Conservation (phyloP, 1,139 yeast species). For the Suhomyces anneliseae region DNA sequence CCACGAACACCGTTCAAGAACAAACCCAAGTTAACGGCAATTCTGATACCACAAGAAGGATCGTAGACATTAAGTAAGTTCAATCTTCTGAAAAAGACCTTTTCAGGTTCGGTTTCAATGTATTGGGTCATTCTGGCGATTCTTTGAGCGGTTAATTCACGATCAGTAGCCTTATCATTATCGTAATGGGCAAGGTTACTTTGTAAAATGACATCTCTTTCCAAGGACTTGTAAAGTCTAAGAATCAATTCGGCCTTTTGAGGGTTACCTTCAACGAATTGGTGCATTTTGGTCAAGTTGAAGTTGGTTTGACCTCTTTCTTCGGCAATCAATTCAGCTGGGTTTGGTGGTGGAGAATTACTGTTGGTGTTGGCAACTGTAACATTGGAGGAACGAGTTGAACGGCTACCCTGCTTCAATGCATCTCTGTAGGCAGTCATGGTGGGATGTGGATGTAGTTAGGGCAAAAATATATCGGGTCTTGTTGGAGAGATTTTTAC, state of each 20-base stretch:
- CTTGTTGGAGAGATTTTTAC: background rate
- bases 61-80: conserved; percentile 55
- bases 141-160: conserved; percentile 54
- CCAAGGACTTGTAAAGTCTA: conserved; percentile 46
- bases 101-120: conserved; percentile 47
- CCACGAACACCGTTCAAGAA: conserved; percentile 71
- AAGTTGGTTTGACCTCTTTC: conserved; percentile 52
- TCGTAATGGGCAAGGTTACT: conserved; percentile 54
- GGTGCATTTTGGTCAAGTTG: conserved; percentile 34
- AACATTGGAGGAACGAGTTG: background rate
- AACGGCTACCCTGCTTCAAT: background rate
- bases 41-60: conserved; percentile 57
- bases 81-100: conserved; percentile 38
- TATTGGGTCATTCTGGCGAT: conserved; percentile 40
- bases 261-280: conserved; percentile 55
- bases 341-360: conserved; percentile 18
- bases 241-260: conserved; percentile 45
- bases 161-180: conserved; percentile 45
- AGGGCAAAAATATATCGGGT: background rate
- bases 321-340: conserved; percentile 31
- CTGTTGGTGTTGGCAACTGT: conserved; percentile 5
- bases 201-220: conserved; percentile 55
- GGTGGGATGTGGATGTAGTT: background rate
- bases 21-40: conserved; percentile 67
- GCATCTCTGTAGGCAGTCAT: background rate